Evolutionary conservation across 2,329 filamentous ascomycete genomes (phyloP), one percentile per base, ranked within the genome.

Genomic region (Dactylellina leptospora): DNA sequence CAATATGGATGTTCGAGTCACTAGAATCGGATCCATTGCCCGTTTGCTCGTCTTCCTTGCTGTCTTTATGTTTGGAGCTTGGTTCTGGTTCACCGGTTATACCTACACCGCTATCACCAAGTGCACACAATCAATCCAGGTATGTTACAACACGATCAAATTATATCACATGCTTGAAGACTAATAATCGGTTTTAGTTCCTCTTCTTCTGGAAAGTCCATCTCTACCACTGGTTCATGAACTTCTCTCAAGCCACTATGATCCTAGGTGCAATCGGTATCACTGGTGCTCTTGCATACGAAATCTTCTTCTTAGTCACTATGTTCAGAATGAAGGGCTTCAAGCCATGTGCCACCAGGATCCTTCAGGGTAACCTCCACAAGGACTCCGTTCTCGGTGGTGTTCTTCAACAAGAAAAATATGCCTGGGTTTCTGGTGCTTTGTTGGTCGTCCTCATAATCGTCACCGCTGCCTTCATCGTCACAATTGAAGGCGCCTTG

Each of bases 171-270:
- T 42, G 11, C 18, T 4, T 16, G 18, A 40, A 16, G 30, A 50
- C 53, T 40, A 47, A 42, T 38, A 16, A 8, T 9, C 4, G 3
- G n/a, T 16, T 10, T 20, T 64, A 72, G 68, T 72, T 72, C 68
- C 68, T 72, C 36, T 72, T 72, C 53, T 72, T 72, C 59, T 72
- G 68, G 68, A 72, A 45, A 36, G 59, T 72, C 53, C 68, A 72
- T 10, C 68, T 72, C 6, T 72, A 72, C 68, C 68, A 72, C 38
- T 72, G 68, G 68, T 72, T 72, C 38, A 72, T 72, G 68, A 33
- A 38, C 13, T 72, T 72, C 59, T 64, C 51, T 20, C 68, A 72
- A 30, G 69, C 69, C 11, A 30, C 51, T 33, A 73, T 73, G 69
- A 62, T 73, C 42, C 58, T 73, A 22, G 62, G 69, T 20, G 42